A percentile compares a stretch with the other conserved stretches of the same genome.
Evolutionary conservation across 805 yeast species (phyloP).

Genomic region (Clavispora carvajalis): DNA sequence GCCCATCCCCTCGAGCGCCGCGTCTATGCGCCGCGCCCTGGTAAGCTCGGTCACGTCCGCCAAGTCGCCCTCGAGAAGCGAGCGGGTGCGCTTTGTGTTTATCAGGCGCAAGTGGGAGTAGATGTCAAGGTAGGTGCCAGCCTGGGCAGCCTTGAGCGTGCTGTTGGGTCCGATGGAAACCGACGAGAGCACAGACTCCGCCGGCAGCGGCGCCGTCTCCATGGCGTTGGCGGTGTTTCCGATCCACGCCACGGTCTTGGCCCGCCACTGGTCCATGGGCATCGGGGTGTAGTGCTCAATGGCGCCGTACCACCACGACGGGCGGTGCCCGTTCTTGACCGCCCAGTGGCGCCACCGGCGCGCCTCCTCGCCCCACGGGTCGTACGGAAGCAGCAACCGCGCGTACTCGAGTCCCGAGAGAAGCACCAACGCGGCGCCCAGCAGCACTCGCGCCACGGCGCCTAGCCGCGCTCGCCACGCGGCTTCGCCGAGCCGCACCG

Average conservation of each 20-base stretch:
- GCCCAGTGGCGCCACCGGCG: slow-evolving; percentile 47
- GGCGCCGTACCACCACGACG: slow-evolving; percentile 67
- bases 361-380: slow-evolving; percentile 75
- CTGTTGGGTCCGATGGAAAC: slow-evolving; percentile 14
- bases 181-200: slow-evolving; percentile 5
- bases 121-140: slow-evolving; percentile 20
- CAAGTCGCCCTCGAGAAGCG: slow-evolving; percentile 23
- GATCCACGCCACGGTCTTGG: slow-evolving; percentile 18
- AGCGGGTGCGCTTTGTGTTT: slow-evolving; percentile 17
- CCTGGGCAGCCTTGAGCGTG: slow-evolving; percentile 10
- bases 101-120: slow-evolving; percentile 22
- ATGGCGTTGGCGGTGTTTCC: slow-evolving; percentile 10
- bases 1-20: slow-evolving; percentile 28
- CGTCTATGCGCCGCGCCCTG: slow-evolving; percentile 31
- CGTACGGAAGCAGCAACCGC: slow-evolving; percentile 43
- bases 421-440: slow-evolving; percentile 37
- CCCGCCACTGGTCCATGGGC: slow-evolving; percentile 33
- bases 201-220: not conserved
- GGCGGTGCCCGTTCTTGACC: slow-evolving; percentile 40
- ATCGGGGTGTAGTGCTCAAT: slow-evolving; percentile 49
- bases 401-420: slow-evolving; percentile 53
- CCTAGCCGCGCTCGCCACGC: slow-evolving; percentile 5
- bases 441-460: slow-evolving; percentile 5
- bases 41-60: slow-evolving; percentile 31
- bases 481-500: slow-evolving; percentile 10